Conservation (phyloP, 768 basidiomycete genomes). For the Collybiopsis confluens region DNA sequence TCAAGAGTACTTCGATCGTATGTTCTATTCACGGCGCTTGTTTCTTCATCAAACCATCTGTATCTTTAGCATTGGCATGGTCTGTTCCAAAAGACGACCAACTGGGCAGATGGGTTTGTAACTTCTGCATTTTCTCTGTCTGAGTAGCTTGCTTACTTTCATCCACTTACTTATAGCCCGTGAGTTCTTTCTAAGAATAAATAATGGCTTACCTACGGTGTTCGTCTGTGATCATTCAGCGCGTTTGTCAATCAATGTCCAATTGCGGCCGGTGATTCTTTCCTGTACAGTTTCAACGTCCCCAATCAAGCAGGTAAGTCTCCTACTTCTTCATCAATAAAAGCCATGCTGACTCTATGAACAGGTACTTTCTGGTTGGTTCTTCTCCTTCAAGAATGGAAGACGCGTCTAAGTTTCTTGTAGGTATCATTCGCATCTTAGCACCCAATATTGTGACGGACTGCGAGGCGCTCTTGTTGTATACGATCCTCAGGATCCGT, state of each 20-base stretch:
- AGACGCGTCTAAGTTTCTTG: conserved; percentile 4
- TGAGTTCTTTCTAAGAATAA: neutral
- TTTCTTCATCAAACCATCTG: neutral
- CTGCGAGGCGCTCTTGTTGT: conserved; percentile 32
- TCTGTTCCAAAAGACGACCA: conserved; percentile 15
- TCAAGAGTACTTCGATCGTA: conserved; percentile 34
- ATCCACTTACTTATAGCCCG: neutral
- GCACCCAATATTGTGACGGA: conserved; percentile 46
- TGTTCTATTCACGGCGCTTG: conserved; percentile 4
- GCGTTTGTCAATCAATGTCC: conserved; percentile 20
- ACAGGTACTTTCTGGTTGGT: conserved; percentile 3
- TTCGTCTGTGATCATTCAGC: neutral
- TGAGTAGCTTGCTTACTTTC: neutral
- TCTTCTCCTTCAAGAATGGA: conserved; percentile 9
- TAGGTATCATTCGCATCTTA: conserved; percentile 27
- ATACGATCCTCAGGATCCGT: conserved; percentile 34
- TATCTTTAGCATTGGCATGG: conserved; percentile 17
- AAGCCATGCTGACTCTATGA: conserved; percentile 17
- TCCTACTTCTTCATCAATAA: conserved; percentile 7
- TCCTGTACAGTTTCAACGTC: conserved; percentile 22
- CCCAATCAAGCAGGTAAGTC: conserved; percentile 20
- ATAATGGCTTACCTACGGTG: neutral
- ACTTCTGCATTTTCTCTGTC: neutral
- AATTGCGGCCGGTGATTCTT: conserved; percentile 21
- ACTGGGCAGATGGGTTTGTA: conserved; percentile 20